phyloP scores from a whole-genome alignment of 345 rosid genomes.

The Aquilaria yunnanensis region DNA sequence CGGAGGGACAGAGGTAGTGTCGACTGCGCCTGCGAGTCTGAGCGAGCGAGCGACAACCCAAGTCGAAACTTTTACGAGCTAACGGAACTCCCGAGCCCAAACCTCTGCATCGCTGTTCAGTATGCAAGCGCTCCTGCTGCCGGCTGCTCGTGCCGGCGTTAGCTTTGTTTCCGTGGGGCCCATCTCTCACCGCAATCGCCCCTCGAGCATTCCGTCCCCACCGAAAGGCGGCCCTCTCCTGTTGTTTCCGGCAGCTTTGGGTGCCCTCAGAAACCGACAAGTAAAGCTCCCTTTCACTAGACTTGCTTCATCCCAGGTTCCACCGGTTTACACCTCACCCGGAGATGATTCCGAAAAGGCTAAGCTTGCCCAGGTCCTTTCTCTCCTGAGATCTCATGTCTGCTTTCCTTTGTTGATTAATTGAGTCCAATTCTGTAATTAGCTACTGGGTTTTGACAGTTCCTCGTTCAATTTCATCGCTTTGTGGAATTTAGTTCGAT shows the following conservation, averaged over 20 bases:
- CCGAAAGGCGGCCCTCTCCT: conserved; percentile 13
- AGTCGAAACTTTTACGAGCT: too few species aligned
- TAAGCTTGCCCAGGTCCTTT: conserved; percentile 66
- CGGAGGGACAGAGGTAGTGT: too few species aligned
- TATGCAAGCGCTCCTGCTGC: conserved; percentile 58
- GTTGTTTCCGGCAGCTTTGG: conserved; percentile 9
- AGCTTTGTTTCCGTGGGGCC: conserved; percentile 21
- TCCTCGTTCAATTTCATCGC: conserved; percentile 5
- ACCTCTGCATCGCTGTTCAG: background rate
- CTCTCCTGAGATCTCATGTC: background rate
- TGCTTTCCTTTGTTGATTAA: conserved; percentile 4
- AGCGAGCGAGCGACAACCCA: too few species aligned
- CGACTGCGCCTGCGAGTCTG: too few species aligned
- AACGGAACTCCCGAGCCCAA: background rate
- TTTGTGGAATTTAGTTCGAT: background rate
- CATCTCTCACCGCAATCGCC: conserved; percentile 16
- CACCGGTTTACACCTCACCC: conserved; percentile 33
- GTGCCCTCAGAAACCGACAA: conserved; percentile 25
- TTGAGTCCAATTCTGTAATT: background rate
- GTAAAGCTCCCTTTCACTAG: conserved; percentile 17
- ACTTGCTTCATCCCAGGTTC: conserved; percentile 31
- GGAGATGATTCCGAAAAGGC: conserved; percentile 51
- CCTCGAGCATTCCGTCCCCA: conserved; percentile 13
- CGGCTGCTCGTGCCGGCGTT: conserved; percentile 38
- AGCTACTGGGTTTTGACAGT: background rate